Base-by-base conservation (phyloP, 768 basidiomycete species). In the Panaeolus cyanescens region DNA sequence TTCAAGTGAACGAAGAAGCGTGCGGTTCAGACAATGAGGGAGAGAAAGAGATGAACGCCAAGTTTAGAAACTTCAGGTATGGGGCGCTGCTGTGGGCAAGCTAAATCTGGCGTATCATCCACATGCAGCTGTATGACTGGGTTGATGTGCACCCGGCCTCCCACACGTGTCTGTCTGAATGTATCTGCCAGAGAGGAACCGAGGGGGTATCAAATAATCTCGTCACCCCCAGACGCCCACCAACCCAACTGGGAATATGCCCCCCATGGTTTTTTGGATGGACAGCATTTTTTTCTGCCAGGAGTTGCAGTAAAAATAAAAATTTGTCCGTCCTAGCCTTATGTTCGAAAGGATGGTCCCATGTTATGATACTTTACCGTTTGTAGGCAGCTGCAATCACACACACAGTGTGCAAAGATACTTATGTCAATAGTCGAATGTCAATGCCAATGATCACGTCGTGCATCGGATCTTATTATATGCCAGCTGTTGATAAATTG, bases 181-280 rank as follows among this genome's bases (percentile, higher is more conserved):
- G 13, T 7, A 50, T 7, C 19, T 25, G 22, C 20, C 19, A 42
- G 25, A 19, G 33, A 42, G 3, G 45, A 28, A 28, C 25, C 45
- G 25, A 7, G n/a, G 25, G 25, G 25, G n/a, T 13, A 50, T 50
- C 28, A 50, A 13, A 28, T 6, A 6, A 50, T 50, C 15, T 28
- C 45, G 45, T 50, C 45, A 50, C 45, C 45, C 13, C 45, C 45
- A 50, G 45, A 50, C 45, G 45, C 45, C 45, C 45, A 50, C 45
- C 22, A 50, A 50, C 45, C 10, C 45, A 50, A 28, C 10, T 50
- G 10, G 45, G 45, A 50, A 50, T 22, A 4, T 30, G 12, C 13
- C 30, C 30, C 45, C 22, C 45, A 50, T 50, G 25, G 3, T 6
- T 28, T 50, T 50, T n/a, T n/a, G n/a, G n/a, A 13, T n/a, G 45